These are phyloP conservation scores for Alternaria atra DNA, from an alignment of 2,329 filamentous ascomycete species.

Conservation along the genomic window DNA sequence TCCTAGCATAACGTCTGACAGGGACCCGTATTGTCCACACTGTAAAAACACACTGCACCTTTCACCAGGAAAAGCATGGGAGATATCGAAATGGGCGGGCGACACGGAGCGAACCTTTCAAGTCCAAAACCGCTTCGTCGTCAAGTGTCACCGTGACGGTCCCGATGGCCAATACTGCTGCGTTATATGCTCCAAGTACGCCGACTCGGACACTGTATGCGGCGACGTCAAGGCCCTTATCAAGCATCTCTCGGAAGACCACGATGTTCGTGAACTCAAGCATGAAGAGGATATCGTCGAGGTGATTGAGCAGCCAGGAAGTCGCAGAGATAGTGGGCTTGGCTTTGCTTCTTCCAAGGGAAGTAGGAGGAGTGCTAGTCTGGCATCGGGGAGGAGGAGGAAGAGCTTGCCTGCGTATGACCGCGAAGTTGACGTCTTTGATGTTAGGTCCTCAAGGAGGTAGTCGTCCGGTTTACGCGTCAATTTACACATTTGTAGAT, in stretches of 20 bases:
- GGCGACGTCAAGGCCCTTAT: conserved; percentile 50
- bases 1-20: conserved; percentile 33
- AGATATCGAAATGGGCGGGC: conserved; percentile 44
- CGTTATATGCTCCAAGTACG: conserved; percentile 42
- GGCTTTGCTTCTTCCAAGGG: conserved; percentile 26
- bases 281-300: conserved; percentile 45
- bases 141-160: conserved; percentile 47
- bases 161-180: conserved; percentile 47
- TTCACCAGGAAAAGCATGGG: conserved; percentile 48
- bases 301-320: conserved; percentile 33
- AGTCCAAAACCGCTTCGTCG: conserved; percentile 48
- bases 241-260: conserved; percentile 47
- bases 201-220: conserved; percentile 42
- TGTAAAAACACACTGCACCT: conserved; percentile 43
- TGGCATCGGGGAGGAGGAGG: conserved; percentile 26
- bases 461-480: neutral
- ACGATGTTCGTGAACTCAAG: conserved; percentile 41
- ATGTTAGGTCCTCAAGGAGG: conserved; percentile 27
- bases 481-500: neutral
- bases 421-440: conserved; percentile 39
- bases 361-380: conserved; percentile 40
- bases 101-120: conserved; percentile 45
- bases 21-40: conserved; percentile 42
- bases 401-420: conserved; percentile 30
- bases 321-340: conserved; percentile 40